phyloP scores from a whole-genome alignment of 345 rosid species.

The Eucalyptus shirleyi region DNA sequence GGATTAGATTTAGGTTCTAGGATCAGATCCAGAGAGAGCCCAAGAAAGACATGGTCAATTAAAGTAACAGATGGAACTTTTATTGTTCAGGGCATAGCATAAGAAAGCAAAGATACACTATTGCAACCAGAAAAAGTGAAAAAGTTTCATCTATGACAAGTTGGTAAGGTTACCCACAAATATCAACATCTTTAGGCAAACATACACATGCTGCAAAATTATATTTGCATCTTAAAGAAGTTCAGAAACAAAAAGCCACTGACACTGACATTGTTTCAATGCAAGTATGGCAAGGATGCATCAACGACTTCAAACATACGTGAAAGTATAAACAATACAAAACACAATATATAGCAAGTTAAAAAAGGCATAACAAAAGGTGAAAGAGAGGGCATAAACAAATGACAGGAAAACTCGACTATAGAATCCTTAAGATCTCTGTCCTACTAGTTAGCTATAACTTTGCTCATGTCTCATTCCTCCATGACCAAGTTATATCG shows the following conservation, averaged over 20 bases:
- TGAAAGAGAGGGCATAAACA: not conserved
- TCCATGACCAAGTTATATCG: not conserved
- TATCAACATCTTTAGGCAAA: not conserved
- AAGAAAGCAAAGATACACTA: too few species aligned
- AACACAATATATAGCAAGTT: not conserved
- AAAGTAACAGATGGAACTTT: not conserved
- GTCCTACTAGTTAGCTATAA: not conserved
- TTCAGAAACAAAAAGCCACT: not conserved
- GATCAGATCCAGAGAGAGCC: not conserved
- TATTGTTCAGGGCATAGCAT: not conserved
- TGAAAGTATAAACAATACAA: not conserved
- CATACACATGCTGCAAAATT: not conserved
- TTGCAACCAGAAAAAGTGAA: too few species aligned
- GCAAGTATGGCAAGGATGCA: not conserved
- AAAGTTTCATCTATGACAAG: too few species aligned
- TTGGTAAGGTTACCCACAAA: not conserved
- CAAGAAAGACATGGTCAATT: not conserved
- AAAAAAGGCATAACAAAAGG: not conserved
- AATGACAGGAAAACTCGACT: not conserved
- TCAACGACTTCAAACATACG: rapidly evolving
- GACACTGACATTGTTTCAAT: not conserved
- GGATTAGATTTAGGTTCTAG: not conserved
- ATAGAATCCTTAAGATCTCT: not conserved
- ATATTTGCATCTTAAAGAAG: not conserved
- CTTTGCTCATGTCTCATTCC: not conserved